Conservation (phyloP, 2,329 filamentous ascomycete species). For the Huntiella savannae region DNA sequence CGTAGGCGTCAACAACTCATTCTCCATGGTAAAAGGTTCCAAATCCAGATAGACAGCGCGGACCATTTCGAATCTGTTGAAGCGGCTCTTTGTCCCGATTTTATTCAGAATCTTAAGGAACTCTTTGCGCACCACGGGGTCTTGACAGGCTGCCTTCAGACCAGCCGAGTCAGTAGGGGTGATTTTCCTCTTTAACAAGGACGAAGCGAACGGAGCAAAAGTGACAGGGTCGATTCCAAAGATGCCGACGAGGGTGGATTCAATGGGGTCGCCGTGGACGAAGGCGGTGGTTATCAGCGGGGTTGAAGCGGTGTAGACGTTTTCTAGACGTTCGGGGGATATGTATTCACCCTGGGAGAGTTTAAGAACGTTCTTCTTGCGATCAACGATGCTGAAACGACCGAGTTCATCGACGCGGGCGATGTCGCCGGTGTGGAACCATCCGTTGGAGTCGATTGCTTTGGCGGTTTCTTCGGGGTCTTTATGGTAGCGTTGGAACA, state of each 20-base stretch:
- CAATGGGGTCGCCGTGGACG: slow-evolving; percentile 73
- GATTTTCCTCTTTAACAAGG: slow-evolving; percentile 52
- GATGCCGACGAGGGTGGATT: slow-evolving; percentile 66
- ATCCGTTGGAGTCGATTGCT: slow-evolving; percentile 68
- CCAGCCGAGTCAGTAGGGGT: slow-evolving; percentile 43
- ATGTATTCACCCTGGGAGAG: slow-evolving; percentile 96
- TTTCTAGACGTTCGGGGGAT: slow-evolving; percentile 91
- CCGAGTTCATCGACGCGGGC: slow-evolving; percentile 68
- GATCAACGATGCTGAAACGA: slow-evolving; percentile 83
- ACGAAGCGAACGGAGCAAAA: slow-evolving; percentile 66
- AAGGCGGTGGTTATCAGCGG: slow-evolving; percentile 63
- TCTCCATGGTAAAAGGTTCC: slow-evolving; percentile 86
- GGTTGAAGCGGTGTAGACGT: slow-evolving; percentile 70
- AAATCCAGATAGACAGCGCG: slow-evolving; percentile 54
- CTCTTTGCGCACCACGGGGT: slow-evolving; percentile 53
- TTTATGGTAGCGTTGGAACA: slow-evolving; percentile 79
- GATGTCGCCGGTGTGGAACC: slow-evolving; percentile 95
- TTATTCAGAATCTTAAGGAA: slow-evolving; percentile 62
- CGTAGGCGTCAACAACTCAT: slow-evolving; percentile 76
- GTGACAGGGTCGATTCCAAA: slow-evolving; percentile 73
- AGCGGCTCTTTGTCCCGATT: slow-evolving; percentile 66
- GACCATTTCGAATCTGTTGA: slow-evolving; percentile 80
- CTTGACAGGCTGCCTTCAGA: slow-evolving; percentile 44
- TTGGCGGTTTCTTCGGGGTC: slow-evolving; percentile 76
- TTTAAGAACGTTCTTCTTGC: slow-evolving; percentile 98